Base-by-base conservation (phyloP, 208 protist species). In the Leishmania tarentolae region DNA sequence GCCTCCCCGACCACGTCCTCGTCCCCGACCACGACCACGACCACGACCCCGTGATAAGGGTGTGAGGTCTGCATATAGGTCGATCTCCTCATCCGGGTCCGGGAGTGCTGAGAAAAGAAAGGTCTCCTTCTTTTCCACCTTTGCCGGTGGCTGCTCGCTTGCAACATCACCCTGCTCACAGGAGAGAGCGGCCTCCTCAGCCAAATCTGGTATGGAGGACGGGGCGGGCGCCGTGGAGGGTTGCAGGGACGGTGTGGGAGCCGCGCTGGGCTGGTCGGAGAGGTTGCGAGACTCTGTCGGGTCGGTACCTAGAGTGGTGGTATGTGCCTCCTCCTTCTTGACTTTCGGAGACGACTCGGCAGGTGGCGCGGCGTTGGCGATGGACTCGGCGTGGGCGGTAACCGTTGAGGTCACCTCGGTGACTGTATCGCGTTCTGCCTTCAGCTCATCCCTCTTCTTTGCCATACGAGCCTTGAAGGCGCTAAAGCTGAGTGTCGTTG, bases 41-140 rank as follows among this genome's bases (percentile, higher is more conserved):
- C 77, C 83, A 46, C 81, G 75, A 15, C 83, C 75, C 44, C 68
- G 66, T 74, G 35, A 37, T 24, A 47, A 19, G 50, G 73, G 61
- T 44, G 82, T 75, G 77, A 95, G 83, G 76, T 83, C 90, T 2
- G 92, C 92, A 80, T 95, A 95, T 59, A 95, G 86, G 79, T 95
- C 92, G 35, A 88, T 82, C 72, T 95, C 92, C 6, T 86, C 80
- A n/a, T 83, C 59, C 47, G 87, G 78, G n/a, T 83, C 87, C 17
- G 81, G 72, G 31, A 72, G 13, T 1, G 89, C 78, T 21, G 82
- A 85, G 46, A 86, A 69, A 0, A 85, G 85, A 15, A 88, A 79
- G 15, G 79, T 63, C 70, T 93, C 92, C 28, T 73, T 78, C 61
- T 85, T 86, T 75, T 72, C 78, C 46, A 61, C 35, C 73, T 88